A percentile compares a stretch with the other conserved stretches of the same genome.
These are phyloP conservation scores for Geotrichum armillariae DNA, from an alignment of 1,139 yeast genomes.

Conservation along the genomic window DNA sequence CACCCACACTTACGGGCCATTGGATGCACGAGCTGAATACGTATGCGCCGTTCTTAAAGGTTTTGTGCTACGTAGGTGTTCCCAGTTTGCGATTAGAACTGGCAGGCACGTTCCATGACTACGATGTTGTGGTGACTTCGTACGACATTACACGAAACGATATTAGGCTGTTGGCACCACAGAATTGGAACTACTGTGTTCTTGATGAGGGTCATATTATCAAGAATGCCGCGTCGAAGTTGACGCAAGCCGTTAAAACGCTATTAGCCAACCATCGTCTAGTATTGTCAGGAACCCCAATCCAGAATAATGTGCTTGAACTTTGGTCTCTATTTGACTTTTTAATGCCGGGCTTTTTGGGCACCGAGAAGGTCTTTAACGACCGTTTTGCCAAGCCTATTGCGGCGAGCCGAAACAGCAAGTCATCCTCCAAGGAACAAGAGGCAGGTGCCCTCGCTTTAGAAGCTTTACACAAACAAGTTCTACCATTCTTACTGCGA, in stretches of 20 bases:
- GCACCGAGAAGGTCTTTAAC: conserved; percentile 91
- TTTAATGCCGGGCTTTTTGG: conserved; percentile 97
- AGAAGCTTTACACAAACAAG: conserved; percentile 95
- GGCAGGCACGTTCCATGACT: conserved; percentile 52
- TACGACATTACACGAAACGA: conserved; percentile 97
- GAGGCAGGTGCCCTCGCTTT: conserved; percentile 96
- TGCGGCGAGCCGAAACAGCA: conserved; percentile 88
- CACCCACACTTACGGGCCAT: conserved; percentile 96
- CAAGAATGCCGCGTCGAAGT: conserved; percentile 84
- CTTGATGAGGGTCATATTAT: conserved; percentile 98
- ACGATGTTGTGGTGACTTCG: conserved; percentile 88
- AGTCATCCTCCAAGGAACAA: conserved; percentile 90
- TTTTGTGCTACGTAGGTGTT: conserved; percentile 87
- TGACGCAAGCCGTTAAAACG: conserved; percentile 83
- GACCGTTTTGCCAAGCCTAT: conserved; percentile 97
- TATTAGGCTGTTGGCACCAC: conserved; percentile 56
- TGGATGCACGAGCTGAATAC: conserved; percentile 96
- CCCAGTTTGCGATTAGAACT: conserved; percentile 71
- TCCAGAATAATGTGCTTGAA: conserved; percentile 94
- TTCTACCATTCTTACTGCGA: conserved; percentile 91
- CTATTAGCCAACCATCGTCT: conserved; percentile 85
- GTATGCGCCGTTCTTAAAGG: conserved; percentile 84
- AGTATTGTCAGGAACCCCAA: conserved; percentile 94
- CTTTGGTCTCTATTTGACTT: conserved; percentile 97
- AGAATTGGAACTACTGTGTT: conserved; percentile 89